phyloP scores from a whole-genome alignment of 2,329 filamentous ascomycete species.

The Atkinsonella texensis region DNA sequence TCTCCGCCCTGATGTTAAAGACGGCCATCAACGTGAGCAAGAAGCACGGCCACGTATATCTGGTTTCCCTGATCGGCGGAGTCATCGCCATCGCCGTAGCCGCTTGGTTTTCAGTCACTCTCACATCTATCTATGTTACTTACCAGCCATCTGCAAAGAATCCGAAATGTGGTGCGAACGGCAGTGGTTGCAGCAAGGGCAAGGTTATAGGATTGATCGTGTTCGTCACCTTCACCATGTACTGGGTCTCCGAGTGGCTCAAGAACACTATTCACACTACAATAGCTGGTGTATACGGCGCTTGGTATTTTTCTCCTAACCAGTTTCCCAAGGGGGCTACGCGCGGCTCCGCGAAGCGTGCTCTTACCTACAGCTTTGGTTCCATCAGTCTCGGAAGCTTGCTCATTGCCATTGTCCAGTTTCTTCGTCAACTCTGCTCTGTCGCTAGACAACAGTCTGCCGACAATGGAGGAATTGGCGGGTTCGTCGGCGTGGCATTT shows the following conservation, averaged over 20 bases:
- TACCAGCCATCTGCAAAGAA: slow-evolving; percentile 55
- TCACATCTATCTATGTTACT: slow-evolving; percentile 76
- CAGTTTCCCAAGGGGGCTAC: slow-evolving; percentile 69
- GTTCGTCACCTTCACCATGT: slow-evolving; percentile 83
- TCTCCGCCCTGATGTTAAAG: slow-evolving; percentile 80
- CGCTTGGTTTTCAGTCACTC: slow-evolving; percentile 76
- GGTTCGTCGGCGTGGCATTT: slow-evolving; percentile 50
- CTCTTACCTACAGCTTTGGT: slow-evolving; percentile 84
- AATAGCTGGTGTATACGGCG: slow-evolving; percentile 79
- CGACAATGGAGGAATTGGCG: slow-evolving; percentile 61
- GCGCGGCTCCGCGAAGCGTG: slow-evolving; percentile 67
- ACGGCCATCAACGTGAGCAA: slow-evolving; percentile 78
- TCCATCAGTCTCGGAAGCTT: slow-evolving; percentile 81
- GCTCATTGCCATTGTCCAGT: slow-evolving; percentile 76
- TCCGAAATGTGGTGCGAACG: slow-evolving; percentile 34
- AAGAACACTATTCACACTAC: slow-evolving; percentile 89
- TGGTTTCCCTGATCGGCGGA: slow-evolving; percentile 76
- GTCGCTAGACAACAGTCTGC: slow-evolving; percentile 53
- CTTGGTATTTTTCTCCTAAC: slow-evolving; percentile 75
- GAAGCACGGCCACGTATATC: slow-evolving; percentile 71
- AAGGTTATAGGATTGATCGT: slow-evolving; percentile 76
- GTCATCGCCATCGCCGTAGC: slow-evolving; percentile 62
- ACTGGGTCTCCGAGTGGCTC: slow-evolving; percentile 88
- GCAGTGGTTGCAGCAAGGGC: slow-evolving; percentile 55
- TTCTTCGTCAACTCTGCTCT: slow-evolving; percentile 69